These are phyloP conservation scores for Candida xyloterini DNA, from an alignment of 805 yeast genomes.

Conservation along the genomic window DNA sequence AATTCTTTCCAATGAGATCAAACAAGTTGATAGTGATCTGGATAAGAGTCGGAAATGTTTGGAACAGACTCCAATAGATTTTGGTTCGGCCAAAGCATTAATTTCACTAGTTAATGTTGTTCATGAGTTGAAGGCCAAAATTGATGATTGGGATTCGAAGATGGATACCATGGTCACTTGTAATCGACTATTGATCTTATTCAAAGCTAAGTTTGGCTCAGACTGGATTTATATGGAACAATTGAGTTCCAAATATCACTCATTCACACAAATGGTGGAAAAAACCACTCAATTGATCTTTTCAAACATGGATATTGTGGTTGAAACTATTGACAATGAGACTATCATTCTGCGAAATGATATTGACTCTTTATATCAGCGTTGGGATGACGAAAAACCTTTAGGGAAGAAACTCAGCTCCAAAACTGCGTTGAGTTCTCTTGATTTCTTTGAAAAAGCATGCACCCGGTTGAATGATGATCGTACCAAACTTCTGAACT, in stretches of 20 bases:
- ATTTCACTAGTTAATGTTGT: slow-evolving; percentile 39
- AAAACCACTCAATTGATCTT: slow-evolving; percentile 26
- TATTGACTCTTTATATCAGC: slow-evolving; percentile 30
- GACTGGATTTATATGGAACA: slow-evolving; percentile 67
- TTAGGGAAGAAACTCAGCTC: slow-evolving; percentile 42
- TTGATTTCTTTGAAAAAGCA: slow-evolving; percentile 29
- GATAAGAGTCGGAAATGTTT: slow-evolving; percentile 33
- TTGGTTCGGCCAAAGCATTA: slow-evolving; percentile 38
- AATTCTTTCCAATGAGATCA: slow-evolving; percentile 33
- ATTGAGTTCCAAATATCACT: slow-evolving; percentile 45
- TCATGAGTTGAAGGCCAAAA: slow-evolving; percentile 29
- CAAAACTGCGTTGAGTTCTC: slow-evolving; percentile 38
- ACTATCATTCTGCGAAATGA: slow-evolving; percentile 34
- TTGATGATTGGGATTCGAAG: slow-evolving; percentile 21
- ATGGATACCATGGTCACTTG: slow-evolving; percentile 30
- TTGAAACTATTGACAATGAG: slow-evolving; percentile 43
- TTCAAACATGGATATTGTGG: slow-evolving; percentile 41
- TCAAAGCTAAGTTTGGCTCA: slow-evolving; percentile 45
- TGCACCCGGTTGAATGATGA: slow-evolving; percentile 15
- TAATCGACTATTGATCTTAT: slow-evolving; percentile 30
- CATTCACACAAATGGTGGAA: slow-evolving; percentile 39
- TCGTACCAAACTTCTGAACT: slow-evolving; percentile 27
- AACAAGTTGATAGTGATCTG: slow-evolving; percentile 32
- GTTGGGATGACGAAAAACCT: slow-evolving; percentile 53
- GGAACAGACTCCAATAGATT: slow-evolving; percentile 36